Evolutionary conservation across 2,329 filamentous ascomycete genomes (phyloP), one percentile per base, ranked within the genome.

Genomic region (Pseudogymnoascus pannorum): DNA sequence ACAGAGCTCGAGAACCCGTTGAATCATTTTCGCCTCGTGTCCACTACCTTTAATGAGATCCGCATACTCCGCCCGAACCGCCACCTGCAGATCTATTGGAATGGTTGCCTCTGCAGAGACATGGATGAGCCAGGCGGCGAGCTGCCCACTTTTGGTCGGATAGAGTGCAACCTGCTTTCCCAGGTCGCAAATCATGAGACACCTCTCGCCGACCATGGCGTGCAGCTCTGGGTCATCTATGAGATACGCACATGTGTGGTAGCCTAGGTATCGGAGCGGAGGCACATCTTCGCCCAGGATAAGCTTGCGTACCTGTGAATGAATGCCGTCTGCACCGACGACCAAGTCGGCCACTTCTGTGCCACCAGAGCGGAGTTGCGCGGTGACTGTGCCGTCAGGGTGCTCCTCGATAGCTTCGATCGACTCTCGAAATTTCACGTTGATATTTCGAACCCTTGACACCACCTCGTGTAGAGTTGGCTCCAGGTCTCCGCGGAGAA

Each of bases 231-330:
- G 38, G 8, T 40, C 38, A 18, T 40, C 38, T 4, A 40, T 20
- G 16, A 40, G 38, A 40, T 40, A 40, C 8, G 38, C 38, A 40
- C 38, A 20, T 9, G 38, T 40, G 38, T 40, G 38, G 16, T 20
- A 40, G 7, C 38, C 38, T 8, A 20, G 16, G 14, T 40, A 40
- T 4, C 16, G 38, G 8, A 40, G 38, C 16, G 38, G 38, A 8
- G 16, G 18, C 18, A 11, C 16, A 4, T 40, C 38, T 14, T 40
- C 16, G 8, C 16, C 38, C 16, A 40, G 16, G 20, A 40, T 40
- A 20, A 40, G 38, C 18, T 75, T 73, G 42, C 87, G 83, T 0
- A 86, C 81, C n/a, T 73, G 77, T 0, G 86, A 89, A 11, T 86
- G 85, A 67, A 89, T 88, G 75, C 78, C 78, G 64, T 81, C 78